Percentiles rank a stretch among this genome's conserved stretches.
phyloP scores from a whole-genome alignment of 139 green algal species.

The Zygnema circumcarinatum region DNA sequence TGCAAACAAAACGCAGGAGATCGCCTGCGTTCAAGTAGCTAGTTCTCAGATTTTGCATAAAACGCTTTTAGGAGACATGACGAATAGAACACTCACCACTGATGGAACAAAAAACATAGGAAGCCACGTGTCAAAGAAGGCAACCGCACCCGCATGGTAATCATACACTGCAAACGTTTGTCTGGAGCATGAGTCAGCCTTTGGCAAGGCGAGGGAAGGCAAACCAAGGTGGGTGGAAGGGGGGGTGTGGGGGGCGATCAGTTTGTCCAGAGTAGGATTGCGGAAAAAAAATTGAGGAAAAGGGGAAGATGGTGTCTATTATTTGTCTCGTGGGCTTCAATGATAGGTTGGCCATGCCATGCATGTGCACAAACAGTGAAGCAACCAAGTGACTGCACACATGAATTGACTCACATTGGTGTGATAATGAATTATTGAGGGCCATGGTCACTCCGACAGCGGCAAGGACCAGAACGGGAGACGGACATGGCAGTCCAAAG shows the following conservation, averaged over 20 bases:
- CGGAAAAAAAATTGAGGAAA: background rate
- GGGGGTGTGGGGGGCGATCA: background rate
- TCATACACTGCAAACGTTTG: conserved; percentile 24
- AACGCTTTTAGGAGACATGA: too few relatives aligned
- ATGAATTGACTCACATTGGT: background rate
- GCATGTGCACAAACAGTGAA: too few relatives aligned
- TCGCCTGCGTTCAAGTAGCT: too few relatives aligned
- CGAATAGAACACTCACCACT: conserved; percentile 10
- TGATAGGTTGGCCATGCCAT: too few relatives aligned
- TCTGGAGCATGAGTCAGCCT: background rate
- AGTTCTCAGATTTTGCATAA: too few relatives aligned
- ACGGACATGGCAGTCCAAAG: background rate
- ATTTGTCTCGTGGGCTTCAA: too few relatives aligned
- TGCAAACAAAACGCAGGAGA: too few relatives aligned
- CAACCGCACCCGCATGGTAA: background rate
- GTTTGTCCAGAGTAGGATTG: background rate
- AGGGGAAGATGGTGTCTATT: too few relatives aligned
- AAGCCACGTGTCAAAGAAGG: conserved; percentile 43
- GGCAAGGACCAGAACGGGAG: background rate
- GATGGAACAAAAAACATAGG: conserved; percentile 35
- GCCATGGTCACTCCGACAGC: background rate
- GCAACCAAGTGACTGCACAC: too few relatives aligned
- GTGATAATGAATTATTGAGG: background rate
- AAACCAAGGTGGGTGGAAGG: conserved; percentile 8
- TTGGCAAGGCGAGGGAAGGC: too few relatives aligned